Percentiles rank a stretch among this genome's conserved stretches.
Evolutionary conservation across 148 eudicot species (phyloP).

Genomic region (Hydrangea macrophylla): DNA sequence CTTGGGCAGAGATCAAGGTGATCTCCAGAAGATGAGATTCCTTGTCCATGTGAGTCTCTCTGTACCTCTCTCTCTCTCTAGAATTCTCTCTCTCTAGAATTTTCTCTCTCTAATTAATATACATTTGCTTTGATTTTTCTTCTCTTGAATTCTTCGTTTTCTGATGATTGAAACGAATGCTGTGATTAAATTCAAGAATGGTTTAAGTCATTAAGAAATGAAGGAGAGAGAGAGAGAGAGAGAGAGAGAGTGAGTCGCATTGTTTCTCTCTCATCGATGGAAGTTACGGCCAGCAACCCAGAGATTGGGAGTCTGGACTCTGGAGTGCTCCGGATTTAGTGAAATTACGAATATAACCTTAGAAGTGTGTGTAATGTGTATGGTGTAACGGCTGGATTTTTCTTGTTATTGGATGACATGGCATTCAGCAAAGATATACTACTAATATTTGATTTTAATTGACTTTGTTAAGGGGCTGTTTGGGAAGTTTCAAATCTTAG

Average conservation of each 20-base stretch:
- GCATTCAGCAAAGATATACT: too few species aligned
- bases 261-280: neutral
- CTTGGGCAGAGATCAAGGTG: constrained; percentile 83
- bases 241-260: neutral
- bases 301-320: neutral
- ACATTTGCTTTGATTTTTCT: too few species aligned
- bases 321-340: neutral
- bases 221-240: constrained; percentile 9
- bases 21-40: constrained; percentile 64
- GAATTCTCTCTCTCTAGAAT: constrained; percentile 1
- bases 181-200: constrained; percentile 2
- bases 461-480: too few species aligned
- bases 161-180: neutral
- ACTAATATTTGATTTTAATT: too few species aligned
- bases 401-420: too few species aligned
- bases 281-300: too few species aligned
- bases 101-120: neutral
- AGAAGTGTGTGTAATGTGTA: too few species aligned
- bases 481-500: too few species aligned
- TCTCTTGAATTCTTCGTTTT: neutral
- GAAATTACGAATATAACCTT: neutral
- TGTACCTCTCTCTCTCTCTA: constrained; percentile 2
- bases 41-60: constrained; percentile 13
- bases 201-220: neutral
- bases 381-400: too few species aligned